phyloP scores from a whole-genome alignment of 306 rosid species.

The Prunus persica region DNA sequence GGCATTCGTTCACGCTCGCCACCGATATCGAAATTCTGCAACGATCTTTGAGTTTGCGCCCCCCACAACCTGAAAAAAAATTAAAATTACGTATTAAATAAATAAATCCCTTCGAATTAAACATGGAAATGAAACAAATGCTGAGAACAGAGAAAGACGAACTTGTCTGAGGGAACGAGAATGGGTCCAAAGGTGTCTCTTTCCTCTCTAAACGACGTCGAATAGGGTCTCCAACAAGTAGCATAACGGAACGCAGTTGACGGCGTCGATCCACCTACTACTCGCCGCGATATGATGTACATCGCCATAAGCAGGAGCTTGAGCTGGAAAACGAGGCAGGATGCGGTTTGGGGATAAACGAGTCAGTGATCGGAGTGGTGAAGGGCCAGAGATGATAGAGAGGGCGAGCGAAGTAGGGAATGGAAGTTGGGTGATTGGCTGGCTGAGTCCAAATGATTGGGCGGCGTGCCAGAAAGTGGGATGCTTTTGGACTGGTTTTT shows the following conservation, averaged over 20 bases:
- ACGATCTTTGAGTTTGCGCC: slow-evolving; percentile 91
- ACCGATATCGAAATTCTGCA: slow-evolving; percentile 94
- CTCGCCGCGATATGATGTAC: slow-evolving; percentile 56
- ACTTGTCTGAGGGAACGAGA: slow-evolving; percentile 92
- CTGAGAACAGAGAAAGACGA: slow-evolving; percentile 17
- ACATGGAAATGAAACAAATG: too few species aligned
- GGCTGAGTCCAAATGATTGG: neutral
- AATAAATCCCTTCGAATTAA: neutral
- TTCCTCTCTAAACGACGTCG: slow-evolving; percentile 82
- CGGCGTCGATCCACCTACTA: slow-evolving; percentile 40
- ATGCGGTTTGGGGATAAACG: neutral
- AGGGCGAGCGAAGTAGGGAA: neutral
- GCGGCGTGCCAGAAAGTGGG: slow-evolving; percentile 14
- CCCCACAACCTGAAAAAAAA: slow-evolving; percentile 77
- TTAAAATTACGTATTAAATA: neutral
- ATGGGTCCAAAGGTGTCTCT: slow-evolving; percentile 93
- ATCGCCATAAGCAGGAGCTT: slow-evolving; percentile 39
- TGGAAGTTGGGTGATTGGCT: neutral
- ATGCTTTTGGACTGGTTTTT: neutral
- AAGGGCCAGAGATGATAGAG: neutral
- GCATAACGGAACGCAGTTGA: slow-evolving; percentile 38
- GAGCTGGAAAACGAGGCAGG: neutral
- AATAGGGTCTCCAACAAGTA: slow-evolving; percentile 47
- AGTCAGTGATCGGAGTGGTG: neutral
- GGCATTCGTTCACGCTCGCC: slow-evolving; percentile 98